Evolutionary conservation across 306 rosid species (phyloP).

Genomic region (Gastrolobium bilobum): DNA sequence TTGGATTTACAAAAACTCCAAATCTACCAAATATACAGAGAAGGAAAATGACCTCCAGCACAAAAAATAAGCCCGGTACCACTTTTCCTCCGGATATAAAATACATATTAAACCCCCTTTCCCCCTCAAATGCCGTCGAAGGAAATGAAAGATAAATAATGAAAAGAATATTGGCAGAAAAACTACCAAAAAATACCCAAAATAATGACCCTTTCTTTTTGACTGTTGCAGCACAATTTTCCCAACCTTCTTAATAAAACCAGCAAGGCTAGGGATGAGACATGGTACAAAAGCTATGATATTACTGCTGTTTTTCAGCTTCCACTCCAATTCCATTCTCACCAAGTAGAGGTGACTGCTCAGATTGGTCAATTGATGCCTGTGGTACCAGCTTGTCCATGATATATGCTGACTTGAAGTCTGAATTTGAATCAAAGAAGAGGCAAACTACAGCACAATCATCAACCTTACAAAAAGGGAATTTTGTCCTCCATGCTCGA

Average conservation of each 20-base stretch:
- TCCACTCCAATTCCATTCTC: conserved; percentile 48
- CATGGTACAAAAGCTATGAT: conserved; percentile 48
- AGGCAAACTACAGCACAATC: conserved; percentile 95
- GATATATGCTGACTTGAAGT: conserved; percentile 36
- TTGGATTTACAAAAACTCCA: conserved; percentile 66
- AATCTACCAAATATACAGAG: conserved; percentile 57
- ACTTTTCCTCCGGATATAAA: conserved; percentile 60
- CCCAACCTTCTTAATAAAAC: conserved; percentile 58
- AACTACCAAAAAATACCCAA: conserved; percentile 47
- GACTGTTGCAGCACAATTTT: conserved; percentile 44
- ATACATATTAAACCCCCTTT: conserved; percentile 29
- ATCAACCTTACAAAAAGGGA: conserved; percentile 73
- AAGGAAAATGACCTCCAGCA: conserved; percentile 57
- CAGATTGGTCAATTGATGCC: conserved; percentile 41
- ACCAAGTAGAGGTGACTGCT: conserved; percentile 42
- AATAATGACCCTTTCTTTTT: conserved; percentile 51
- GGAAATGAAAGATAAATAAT: conserved; percentile 54
- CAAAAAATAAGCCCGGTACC: conserved; percentile 57
- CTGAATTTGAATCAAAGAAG: conserved; percentile 62
- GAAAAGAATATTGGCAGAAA: conserved; percentile 57
- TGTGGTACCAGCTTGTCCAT: conserved; percentile 38
- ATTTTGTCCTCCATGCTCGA: conserved; percentile 74
- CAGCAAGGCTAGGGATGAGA: conserved; percentile 58
- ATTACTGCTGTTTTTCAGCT: conserved; percentile 47
- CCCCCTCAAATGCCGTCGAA: conserved; percentile 48